Evolutionary conservation across 1,284 basidiomycete species (phyloP), one percentile per base, ranked within the genome.

Genomic region (Sanghuangporus baumii): DNA sequence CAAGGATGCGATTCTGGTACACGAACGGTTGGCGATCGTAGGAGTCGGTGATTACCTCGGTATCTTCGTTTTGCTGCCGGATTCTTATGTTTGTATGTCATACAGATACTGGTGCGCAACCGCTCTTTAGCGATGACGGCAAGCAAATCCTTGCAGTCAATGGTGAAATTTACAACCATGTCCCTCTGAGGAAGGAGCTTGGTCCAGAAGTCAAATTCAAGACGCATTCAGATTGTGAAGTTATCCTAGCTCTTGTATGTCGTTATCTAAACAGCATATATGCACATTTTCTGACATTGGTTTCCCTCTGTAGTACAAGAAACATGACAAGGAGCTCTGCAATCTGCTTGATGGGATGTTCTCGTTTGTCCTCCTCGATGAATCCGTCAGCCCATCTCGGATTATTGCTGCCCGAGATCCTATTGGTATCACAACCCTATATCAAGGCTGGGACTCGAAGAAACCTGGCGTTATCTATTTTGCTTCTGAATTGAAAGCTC

Each of bases 151-250:
- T 99, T 61, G 88, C 93, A 64, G 97, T 99, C 73, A 99, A 99
- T 78, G 97, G 97, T 61, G 97, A 99, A 77, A 99, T 99, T 71
- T 99, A 99, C 84, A 99, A 99, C 82, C 94, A 99, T 74, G 78
- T 94, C 64, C 82, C 87, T 41, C 85, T 99, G 55, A 87, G 93
- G 67, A 85, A 89, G 63, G 77, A 75, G 34, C 78, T 96, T 69
- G 86, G 82, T 52, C 72, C 81, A 57, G 79, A 79, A 62, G 85
- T 88, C 67, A 87, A 88, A 66, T 97, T 99, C 84, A 97, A 94
- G 81, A 98, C 96, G 0, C 94, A 98, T 73, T 98, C 96, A 0
- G 97, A 99, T 73, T 99, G 97, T 76, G 97, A 99, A 76, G 89
- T 98, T 71, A 97, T 99, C 72, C 85, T 99, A 68, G 90, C 94